phyloP scores from a whole-genome alignment of 2,329 filamentous ascomycete species.

The Xylariaceae sp. region DNA sequence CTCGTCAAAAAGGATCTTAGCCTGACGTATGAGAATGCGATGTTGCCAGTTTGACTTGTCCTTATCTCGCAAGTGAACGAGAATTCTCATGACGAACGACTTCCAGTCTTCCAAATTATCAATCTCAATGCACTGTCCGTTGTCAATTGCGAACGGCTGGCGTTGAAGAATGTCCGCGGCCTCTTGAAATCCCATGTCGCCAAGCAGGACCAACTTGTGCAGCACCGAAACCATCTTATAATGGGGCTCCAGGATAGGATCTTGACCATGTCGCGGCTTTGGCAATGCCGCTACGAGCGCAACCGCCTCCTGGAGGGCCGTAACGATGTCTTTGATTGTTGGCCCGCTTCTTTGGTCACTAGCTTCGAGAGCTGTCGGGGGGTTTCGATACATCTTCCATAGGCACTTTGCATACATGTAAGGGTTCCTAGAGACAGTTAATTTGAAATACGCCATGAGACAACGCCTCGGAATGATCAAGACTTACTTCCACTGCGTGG shows the following conservation, averaged over 20 bases:
- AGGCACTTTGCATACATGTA: slow-evolving; percentile 59
- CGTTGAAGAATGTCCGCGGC: slow-evolving; percentile 50
- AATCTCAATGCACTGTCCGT: slow-evolving; percentile 42
- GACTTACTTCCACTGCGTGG: slow-evolving; percentile 53
- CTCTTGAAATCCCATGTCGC: slow-evolving; percentile 43
- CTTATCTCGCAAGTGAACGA: slow-evolving; percentile 55
- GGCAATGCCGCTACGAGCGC: slow-evolving; percentile 46
- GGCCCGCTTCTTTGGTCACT: slow-evolving; percentile 39
- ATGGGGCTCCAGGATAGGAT: slow-evolving; percentile 84
- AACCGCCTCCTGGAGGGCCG: slow-evolving; percentile 47
- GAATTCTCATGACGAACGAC: slow-evolving; percentile 47
- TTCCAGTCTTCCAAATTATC: slow-evolving; percentile 61
- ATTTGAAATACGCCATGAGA: neutral
- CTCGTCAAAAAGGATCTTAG: slow-evolving; percentile 50
- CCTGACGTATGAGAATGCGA: slow-evolving; percentile 74
- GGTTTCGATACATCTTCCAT: slow-evolving; percentile 58
- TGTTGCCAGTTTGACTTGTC: slow-evolving; percentile 97
- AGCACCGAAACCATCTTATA: slow-evolving; percentile 82
- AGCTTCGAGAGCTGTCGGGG: slow-evolving; percentile 39
- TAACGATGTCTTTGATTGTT: slow-evolving; percentile 40
- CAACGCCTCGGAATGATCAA: neutral
- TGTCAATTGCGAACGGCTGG: slow-evolving; percentile 50
- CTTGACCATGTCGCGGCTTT: slow-evolving; percentile 54
- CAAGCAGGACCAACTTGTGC: slow-evolving; percentile 68
- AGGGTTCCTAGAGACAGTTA: slow-evolving; percentile 40